Base-by-base conservation (phyloP, 2,329 filamentous ascomycete species). In the Penicillium sp. region DNA sequence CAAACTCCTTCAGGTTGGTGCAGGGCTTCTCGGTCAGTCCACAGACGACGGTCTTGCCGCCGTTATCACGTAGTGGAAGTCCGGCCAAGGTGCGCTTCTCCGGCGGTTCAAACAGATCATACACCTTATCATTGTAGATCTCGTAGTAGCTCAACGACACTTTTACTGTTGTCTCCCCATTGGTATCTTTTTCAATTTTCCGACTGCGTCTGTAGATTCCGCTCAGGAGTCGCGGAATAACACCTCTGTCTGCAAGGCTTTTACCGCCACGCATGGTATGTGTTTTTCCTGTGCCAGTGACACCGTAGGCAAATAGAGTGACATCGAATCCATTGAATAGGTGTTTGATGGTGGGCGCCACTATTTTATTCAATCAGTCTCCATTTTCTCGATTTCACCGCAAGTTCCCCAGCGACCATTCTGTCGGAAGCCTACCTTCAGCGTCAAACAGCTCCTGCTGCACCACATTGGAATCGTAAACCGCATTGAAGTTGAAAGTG, bases 91-190 rank as follows among this genome's bases (percentile, higher is more conserved):
- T 92, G 47, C 94, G 88, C 77, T 92, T 95, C 72, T 97, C 92
- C 0, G 87, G 89, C 0, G 91, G 81, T 71, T 96, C 90, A 62
- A 97, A 91, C 28, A 97, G 79, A 71, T 97, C 92, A 67, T 88
- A 96, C 18, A 96, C 92, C 71, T 93, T 93, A 78, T 97, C 92
- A 72, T 95, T 96, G 76, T 97, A 97, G 62, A 97, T 96, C 72
- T 97, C 92, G 76, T 96, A 96, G 76, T 97, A 97, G 24, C 90
- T 92, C 67, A 97, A 82, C 11, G 85, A 81, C 14, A 96, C 90
- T 8, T 85, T 79, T 19, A 95, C 90, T 2, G 78, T 81, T 0
- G 87, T 92, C 48, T 85, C 79, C 10, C 87, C 90, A 4, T 81
- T 79, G 2, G 87, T 83, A 67, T 96, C 92, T 74, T 93, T 94